Base-by-base conservation (phyloP, 2,329 filamentous ascomycete genomes). In the Hirsutella rhossiliensis region DNA sequence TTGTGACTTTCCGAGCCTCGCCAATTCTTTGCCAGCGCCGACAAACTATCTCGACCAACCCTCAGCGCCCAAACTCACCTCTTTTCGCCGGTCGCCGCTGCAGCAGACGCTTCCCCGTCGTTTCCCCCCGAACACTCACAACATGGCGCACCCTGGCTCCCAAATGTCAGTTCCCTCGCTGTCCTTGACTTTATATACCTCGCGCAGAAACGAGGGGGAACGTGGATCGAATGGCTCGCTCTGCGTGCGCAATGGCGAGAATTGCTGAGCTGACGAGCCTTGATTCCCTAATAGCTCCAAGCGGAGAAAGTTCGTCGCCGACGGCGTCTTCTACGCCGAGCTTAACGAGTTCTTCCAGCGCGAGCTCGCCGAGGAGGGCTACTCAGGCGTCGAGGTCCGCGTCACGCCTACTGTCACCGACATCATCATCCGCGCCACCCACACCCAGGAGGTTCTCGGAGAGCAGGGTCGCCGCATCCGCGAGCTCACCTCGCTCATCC, bases 311-410 rank as follows among this genome's bases (percentile, higher is more conserved):
- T 90, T 89, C 77, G 84, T 90, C 68, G 86, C 84, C 60, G 92
- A 98, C 75, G 92, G 92, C 83, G 92, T 98, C 66, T 98, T 98
- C 87, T 98, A 96, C 75, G 92, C 92, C 78, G 92, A 98, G 78
- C 78, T 98, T 73, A 98, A 98, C 84, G 92, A 98, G 79, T 98
- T 98, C 85, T 98, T 98, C 87, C 92, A 97, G 82, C 90, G 92
- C 73, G 92, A 98, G 78, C 80, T 98, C 69, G 92, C 92, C 68
- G 92, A 98, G 83, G 94, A 98, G 78, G 92, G 92, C 63, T 98
- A 98, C 83, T 98, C 92, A 47, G 92, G 92, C 70, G 92, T 98
- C 71, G 94, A 98, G 79, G 92, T 98, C 76, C 87, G 94, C 79
- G 92, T 98, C 62, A 98, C 92, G 62, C 92, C 92, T 60, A 98